Evolutionary conservation across 1,284 basidiomycete species (phyloP), one percentile per base, ranked within the genome.

Genomic region (Psilocybe mexicana): DNA sequence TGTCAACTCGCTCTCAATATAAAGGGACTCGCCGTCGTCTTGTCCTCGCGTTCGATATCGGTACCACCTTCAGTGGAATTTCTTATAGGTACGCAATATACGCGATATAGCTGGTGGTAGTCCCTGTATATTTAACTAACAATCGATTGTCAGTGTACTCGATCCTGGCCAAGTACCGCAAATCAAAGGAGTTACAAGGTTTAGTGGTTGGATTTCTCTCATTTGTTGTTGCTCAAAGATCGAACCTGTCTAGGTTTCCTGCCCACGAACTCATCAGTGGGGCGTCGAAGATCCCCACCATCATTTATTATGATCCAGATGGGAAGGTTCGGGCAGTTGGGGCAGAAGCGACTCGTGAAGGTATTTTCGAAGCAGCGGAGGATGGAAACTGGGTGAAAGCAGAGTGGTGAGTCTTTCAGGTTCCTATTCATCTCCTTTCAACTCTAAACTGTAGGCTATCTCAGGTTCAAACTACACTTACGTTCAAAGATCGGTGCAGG

Each of bases 61-160:
- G 82, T 0, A 83, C 81, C 0, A 84, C 82, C 1, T 83, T 71
- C 63, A 82, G 80, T 49, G 81, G 80, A 1, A 71, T 79, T 1
- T 78, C 79, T 0, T 84, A 82, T 58, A 64, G 68, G 76, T 57
- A 38, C 38, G 3, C 11, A 4, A 14, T 36, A 14, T 5, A 12
- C 38, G 4, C 38, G n/a, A 12, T 12, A 18, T 18, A 18, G 18
- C 11, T 12, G 38, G n/a, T 6, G 10, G n/a, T 3, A 8, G 12
- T 4, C n/a, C 3, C 11, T 14, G 11, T 6, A 40, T 11, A n/a
- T 6, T 23, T 24, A 38, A 23, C 52, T 38, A 25, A 50, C 53
- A 24, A 14, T 43, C 48, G 43, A 57, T 42, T 24, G 26, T 51
- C 43, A 73, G 71, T 58, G 63, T 73, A 35, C 64, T 73, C 18